Conservation (phyloP, 306 rosid genomes). For the Phaseolus lunatus region DNA sequence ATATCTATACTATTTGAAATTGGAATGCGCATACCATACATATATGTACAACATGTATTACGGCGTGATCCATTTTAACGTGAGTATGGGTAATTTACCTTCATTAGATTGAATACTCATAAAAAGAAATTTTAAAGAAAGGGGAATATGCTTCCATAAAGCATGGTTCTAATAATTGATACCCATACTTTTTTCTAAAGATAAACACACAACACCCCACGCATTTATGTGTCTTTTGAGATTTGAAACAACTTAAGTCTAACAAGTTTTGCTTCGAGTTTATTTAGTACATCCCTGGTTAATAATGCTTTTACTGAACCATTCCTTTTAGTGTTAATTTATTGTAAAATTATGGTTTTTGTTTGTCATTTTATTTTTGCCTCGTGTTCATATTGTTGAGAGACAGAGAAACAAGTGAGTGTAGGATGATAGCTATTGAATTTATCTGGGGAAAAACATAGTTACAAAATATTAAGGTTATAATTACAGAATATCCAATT, state of each 20-base stretch:
- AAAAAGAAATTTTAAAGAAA: background rate
- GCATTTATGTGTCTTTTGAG: background rate
- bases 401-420: too few relatives aligned
- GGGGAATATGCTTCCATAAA: slow-evolving; percentile 6
- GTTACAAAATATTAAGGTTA: too few relatives aligned
- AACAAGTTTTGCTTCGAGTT: background rate
- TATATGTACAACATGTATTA: background rate
- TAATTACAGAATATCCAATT: too few relatives aligned
- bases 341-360: background rate
- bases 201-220: background rate
- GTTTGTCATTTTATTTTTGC: background rate
- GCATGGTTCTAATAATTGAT: slow-evolving; percentile 4
- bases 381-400: background rate
- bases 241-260: slow-evolving; percentile 9
- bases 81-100: background rate
- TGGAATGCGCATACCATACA: background rate
- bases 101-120: background rate
- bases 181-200: background rate
- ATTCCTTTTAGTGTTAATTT: background rate
- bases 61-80: background rate
- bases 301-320: background rate
- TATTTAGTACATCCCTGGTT: background rate
- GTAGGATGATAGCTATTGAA: too few relatives aligned
- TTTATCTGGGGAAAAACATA: too few relatives aligned
- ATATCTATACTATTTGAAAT: background rate